Conservation (phyloP, 306 rosid genomes). For the Rubus idaeus region DNA sequence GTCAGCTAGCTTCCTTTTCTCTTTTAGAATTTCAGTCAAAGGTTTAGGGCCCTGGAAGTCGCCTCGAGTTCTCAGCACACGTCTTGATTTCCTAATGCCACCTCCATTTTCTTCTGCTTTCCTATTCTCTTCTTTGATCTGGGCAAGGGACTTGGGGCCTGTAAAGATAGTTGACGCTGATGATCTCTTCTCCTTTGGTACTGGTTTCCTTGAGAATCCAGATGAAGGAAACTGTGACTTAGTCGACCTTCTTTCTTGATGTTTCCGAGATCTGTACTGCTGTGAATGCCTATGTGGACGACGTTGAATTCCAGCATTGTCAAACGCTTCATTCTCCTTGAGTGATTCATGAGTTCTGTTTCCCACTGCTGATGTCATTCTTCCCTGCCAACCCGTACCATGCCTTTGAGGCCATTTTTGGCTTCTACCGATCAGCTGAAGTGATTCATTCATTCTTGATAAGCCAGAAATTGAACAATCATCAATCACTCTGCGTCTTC, state of each 20-base stretch:
- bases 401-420: conserved; percentile 33
- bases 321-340: conserved; percentile 33
- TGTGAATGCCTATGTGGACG: conserved; percentile 40
- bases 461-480: conserved; percentile 34
- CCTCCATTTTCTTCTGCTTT: conserved; percentile 33
- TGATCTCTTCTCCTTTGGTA: conserved; percentile 34
- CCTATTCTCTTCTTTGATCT: conserved; percentile 65
- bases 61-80: conserved; percentile 14
- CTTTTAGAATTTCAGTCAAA: conserved; percentile 59
- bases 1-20: conserved; percentile 39
- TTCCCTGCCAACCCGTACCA: conserved; percentile 37
- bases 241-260: conserved; percentile 36
- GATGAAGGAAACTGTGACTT: conserved; percentile 36
- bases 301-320: conserved; percentile 31
- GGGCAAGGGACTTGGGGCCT: conserved; percentile 75
- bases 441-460: conserved; percentile 45
- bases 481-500: conserved; percentile 47
- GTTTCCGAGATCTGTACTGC: conserved; percentile 46
- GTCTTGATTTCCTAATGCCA: neutral
- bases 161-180: conserved; percentile 40
- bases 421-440: conserved; percentile 30
- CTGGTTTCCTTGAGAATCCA: conserved; percentile 42
- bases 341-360: conserved; percentile 33
- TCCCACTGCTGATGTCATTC: conserved; percentile 50
- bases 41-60: conserved; percentile 69